Percentiles rank a stretch among this genome's conserved stretches.
These are phyloP conservation scores for Trichoderma koningiopsis DNA, from an alignment of 2,329 filamentous ascomycete genomes.

Conservation along the genomic window DNA sequence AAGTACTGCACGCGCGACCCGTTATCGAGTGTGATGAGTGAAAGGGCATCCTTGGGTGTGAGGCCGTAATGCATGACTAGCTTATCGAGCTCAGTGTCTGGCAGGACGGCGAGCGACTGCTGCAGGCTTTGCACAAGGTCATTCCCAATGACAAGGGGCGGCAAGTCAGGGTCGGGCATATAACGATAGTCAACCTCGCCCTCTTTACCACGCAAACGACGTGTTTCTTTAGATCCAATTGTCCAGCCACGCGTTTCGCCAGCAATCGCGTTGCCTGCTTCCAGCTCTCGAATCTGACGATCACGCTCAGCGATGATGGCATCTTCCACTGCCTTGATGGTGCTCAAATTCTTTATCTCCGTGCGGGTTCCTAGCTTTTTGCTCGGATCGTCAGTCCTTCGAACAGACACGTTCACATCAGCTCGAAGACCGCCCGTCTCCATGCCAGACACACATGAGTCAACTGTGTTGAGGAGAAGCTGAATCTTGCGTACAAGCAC, in stretches of 20 bases:
- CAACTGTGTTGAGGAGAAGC: constrained; percentile 73
- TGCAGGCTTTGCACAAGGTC: constrained; percentile 68
- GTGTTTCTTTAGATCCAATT: constrained; percentile 79
- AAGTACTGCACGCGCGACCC: constrained; percentile 83
- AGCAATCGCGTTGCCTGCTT: constrained; percentile 71
- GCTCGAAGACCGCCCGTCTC: constrained; percentile 87
- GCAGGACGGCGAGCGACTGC: constrained; percentile 66
- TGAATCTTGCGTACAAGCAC: constrained; percentile 90
- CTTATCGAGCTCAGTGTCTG: constrained; percentile 68
- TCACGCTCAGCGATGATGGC: constrained; percentile 90
- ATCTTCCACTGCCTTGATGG: constrained; percentile 92
- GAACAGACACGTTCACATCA: constrained; percentile 93
- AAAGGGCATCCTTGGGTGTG: constrained; percentile 78
- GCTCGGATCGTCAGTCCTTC: constrained; percentile 52
- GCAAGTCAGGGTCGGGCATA: constrained; percentile 94
- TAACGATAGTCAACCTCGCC: constrained; percentile 97
- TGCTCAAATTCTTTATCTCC: constrained; percentile 96
- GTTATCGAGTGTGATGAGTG: constrained; percentile 74
- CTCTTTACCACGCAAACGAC: constrained; percentile 84
- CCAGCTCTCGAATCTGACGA: constrained; percentile 79
- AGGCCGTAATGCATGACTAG: constrained; percentile 67
- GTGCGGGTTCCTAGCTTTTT: constrained; percentile 75
- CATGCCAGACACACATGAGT: constrained; percentile 89
- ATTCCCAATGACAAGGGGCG: constrained; percentile 72
- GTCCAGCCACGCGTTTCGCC: constrained; percentile 95